These are phyloP conservation scores for Gossypium gossypioides DNA, from an alignment of 441 rosid species.

Conservation along the genomic window DNA sequence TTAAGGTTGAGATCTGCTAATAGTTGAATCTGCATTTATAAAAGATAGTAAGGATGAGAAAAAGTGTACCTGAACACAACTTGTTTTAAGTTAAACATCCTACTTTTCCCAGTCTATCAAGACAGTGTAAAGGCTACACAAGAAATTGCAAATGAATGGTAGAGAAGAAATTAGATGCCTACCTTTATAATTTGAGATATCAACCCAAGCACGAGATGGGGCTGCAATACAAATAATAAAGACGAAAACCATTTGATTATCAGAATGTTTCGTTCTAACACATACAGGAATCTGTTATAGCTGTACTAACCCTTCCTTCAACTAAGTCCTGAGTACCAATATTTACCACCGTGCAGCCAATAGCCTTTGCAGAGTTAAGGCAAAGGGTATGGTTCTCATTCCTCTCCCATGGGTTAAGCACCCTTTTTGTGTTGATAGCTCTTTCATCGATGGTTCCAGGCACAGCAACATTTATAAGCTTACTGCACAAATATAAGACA, in stretches of 20 bases:
- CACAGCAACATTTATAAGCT: constrained; percentile 63
- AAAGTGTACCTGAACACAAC: background rate
- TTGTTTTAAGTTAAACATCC: background rate
- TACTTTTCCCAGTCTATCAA: background rate
- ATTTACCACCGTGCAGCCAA: constrained; percentile 70
- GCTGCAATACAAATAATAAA: constrained; percentile 30
- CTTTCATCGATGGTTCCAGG: constrained; percentile 73
- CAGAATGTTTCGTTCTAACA: constrained; percentile 3
- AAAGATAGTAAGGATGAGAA: constrained; percentile 7
- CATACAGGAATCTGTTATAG: constrained; percentile 8
- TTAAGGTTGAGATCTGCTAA: constrained; percentile 62
- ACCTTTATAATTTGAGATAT: constrained; percentile 75
- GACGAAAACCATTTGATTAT: background rate
- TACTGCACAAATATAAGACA: constrained; percentile 30
- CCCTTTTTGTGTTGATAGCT: constrained; percentile 55
- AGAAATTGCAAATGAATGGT: background rate
- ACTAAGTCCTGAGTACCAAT: constrained; percentile 60
- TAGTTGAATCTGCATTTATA: constrained; percentile 49
- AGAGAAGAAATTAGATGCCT: background rate
- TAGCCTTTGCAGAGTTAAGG: constrained; percentile 73
- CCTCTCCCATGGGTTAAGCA: constrained; percentile 71
- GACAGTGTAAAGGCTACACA: background rate
- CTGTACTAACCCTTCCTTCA: constrained; percentile 55
- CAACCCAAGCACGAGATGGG: constrained; percentile 62
- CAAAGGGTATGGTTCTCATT: constrained; percentile 74